These are phyloP conservation scores for Geranium brycei DNA, from an alignment of 345 rosid genomes.

Conservation along the genomic window DNA sequence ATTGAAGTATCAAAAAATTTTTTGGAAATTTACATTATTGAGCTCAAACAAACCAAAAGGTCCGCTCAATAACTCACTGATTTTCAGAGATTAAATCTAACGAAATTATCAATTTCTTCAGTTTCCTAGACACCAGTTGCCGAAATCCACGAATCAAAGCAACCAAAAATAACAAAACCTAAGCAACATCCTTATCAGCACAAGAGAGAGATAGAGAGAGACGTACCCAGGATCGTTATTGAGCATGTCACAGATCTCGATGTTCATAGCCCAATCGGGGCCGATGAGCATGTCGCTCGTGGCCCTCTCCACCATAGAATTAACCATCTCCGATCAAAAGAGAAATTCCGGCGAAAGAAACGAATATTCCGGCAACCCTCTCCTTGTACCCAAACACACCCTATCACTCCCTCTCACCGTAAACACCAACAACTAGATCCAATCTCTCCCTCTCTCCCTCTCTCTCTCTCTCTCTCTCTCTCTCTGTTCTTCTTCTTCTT, in stretches of 20 bases:
- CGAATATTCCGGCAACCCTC: slow-evolving; percentile 24
- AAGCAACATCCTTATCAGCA: not conserved
- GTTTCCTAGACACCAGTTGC: not conserved
- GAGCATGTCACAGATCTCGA: slow-evolving; percentile 99
- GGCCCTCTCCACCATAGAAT: slow-evolving; percentile 94
- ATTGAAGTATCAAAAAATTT: not conserved
- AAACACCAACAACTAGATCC: slow-evolving; percentile 16
- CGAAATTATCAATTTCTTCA: not conserved
- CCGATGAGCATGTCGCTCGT: slow-evolving; percentile 99
- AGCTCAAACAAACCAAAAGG: not conserved
- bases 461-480: slow-evolving; percentile 2
- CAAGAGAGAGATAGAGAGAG: slow-evolving; percentile 1
- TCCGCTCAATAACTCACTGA: not conserved
- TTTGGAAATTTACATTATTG: not conserved
- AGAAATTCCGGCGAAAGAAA: slow-evolving; percentile 16
- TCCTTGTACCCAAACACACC: not conserved
- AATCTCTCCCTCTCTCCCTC: slow-evolving; percentile 1
- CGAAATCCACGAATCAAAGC: not conserved
- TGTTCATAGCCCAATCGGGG: slow-evolving; percentile 99
- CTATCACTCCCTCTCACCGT: not conserved
- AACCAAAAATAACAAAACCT: not conserved
- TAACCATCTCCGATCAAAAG: slow-evolving; percentile 62
- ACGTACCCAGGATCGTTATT: slow-evolving; percentile 83
- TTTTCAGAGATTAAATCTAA: not conserved
- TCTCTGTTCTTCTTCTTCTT: no score